phyloP scores from a whole-genome alignment of 116 monocot genomes.

The Zostera marina region DNA sequence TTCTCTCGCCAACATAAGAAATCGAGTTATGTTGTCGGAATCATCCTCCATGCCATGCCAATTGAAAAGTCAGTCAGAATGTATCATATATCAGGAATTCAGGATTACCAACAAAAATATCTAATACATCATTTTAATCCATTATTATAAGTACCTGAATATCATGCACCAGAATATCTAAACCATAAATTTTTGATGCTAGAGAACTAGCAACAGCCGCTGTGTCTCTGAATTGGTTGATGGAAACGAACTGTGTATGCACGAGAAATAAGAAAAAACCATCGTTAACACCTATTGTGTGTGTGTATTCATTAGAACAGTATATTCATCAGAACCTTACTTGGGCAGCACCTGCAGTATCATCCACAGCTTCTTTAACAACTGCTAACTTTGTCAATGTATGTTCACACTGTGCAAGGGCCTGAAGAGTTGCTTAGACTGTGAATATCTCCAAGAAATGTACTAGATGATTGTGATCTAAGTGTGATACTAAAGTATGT shows the following conservation, averaged over 20 bases:
- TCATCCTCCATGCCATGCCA: slow-evolving; percentile 40
- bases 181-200: slow-evolving; percentile 69
- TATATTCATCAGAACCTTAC: slow-evolving; percentile 16
- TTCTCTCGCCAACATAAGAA: slow-evolving; percentile 89
- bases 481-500: background rate
- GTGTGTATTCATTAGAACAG: no score
- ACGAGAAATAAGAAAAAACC: background rate
- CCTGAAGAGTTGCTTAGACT: slow-evolving; percentile 18
- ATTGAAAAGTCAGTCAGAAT: background rate
- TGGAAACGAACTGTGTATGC: slow-evolving; percentile 43
- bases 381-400: slow-evolving; percentile 59
- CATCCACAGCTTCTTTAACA: slow-evolving; percentile 82
- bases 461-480: background rate
- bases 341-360: slow-evolving; percentile 91
- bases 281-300: no score
- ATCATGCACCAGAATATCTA: slow-evolving; percentile 68
- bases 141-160: slow-evolving; percentile 47
- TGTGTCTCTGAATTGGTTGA: slow-evolving; percentile 49
- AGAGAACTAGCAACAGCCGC: slow-evolving; percentile 85
- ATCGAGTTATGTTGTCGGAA: slow-evolving; percentile 78
- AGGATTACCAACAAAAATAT: background rate
- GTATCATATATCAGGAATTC: slow-evolving; percentile 1
- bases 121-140: background rate
- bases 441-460: background rate
- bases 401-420: slow-evolving; percentile 87